Percentiles rank a stretch among this genome's conserved stretches.
Conservation (phyloP, 1,139 yeast genomes). For the Lodderomyces margitis region DNA sequence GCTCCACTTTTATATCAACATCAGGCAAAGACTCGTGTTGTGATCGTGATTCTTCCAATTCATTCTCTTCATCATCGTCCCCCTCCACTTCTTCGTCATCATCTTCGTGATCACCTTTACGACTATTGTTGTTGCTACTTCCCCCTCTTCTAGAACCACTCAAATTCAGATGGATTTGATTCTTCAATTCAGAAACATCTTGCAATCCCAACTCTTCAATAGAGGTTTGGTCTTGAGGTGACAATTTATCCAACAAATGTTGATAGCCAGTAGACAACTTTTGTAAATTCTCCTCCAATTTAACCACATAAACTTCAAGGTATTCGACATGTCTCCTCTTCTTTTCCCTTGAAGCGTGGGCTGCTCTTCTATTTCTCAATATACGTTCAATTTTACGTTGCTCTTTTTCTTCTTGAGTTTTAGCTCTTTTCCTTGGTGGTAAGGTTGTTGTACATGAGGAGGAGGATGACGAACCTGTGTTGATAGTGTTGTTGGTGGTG, state of each 20-base stretch:
- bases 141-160: conserved; percentile 17
- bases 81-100: conserved; percentile 8
- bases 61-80: conserved; percentile 4
- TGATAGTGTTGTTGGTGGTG: too few relatives aligned
- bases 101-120: conserved; percentile 11
- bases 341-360: conserved; percentile 96
- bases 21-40: conserved; percentile 1
- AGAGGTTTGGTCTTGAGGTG: conserved; percentile 15
- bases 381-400: conserved; percentile 93
- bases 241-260: conserved; percentile 1
- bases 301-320: conserved; percentile 63
- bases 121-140: conserved; percentile 1
- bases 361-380: conserved; percentile 91
- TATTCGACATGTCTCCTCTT: conserved; percentile 90
- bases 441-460: conserved; percentile 44
- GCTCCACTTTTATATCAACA: background rate
- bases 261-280: conserved; percentile 23
- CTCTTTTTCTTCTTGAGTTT: conserved; percentile 95
- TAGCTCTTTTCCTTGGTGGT: conserved; percentile 96
- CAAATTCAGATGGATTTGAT: conserved; percentile 32
- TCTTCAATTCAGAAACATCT: conserved; percentile 33
- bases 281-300: conserved; percentile 42
- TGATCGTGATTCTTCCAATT: background rate
- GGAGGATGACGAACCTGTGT: too few relatives aligned
- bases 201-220: conserved; percentile 19